Conservation (phyloP, 2,329 filamentous ascomycete genomes). For the Rhynchosporium secalis region DNA sequence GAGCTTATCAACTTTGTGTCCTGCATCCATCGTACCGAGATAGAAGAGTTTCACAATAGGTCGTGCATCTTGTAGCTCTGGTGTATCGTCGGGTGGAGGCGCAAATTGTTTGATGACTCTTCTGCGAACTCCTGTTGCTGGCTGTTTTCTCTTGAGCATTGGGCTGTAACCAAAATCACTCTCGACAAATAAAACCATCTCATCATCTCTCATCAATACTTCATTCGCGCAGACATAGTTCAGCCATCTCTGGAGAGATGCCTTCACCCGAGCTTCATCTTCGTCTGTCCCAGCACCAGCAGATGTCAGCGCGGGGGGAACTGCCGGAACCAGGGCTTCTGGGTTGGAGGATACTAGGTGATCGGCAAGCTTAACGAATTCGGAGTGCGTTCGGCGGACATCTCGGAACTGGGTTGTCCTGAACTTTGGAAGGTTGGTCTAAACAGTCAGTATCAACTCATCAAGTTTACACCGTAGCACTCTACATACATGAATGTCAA, state of each 20-base stretch:
- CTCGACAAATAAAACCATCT: slow-evolving; percentile 98
- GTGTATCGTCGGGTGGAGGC: slow-evolving; percentile 93
- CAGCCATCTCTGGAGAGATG: slow-evolving; percentile 88
- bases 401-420: slow-evolving; percentile 98
- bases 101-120: slow-evolving; percentile 99
- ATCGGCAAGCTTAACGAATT: slow-evolving; percentile 94
- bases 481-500: slow-evolving; percentile 83
- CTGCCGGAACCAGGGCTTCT: slow-evolving; percentile 88
- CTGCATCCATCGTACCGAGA: slow-evolving; percentile 91
- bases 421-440: slow-evolving; percentile 99
- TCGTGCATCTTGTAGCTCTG: slow-evolving; percentile 85
- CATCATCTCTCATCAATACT: slow-evolving; percentile 89
- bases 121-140: slow-evolving; percentile 89
- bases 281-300: slow-evolving; percentile 95
- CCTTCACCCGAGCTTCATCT: slow-evolving; percentile 87
- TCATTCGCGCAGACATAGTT: slow-evolving; percentile 92
- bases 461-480: background rate
- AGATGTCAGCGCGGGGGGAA: slow-evolving; percentile 90
- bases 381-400: slow-evolving; percentile 89
- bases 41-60: slow-evolving; percentile 96
- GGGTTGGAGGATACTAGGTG: slow-evolving; percentile 98
- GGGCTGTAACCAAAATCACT: slow-evolving; percentile 98
- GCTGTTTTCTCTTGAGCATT: slow-evolving; percentile 92
- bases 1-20: slow-evolving; percentile 91
- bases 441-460: slow-evolving; percentile 26